Conservation (phyloP, 2,329 filamentous ascomycete species). For the Didymella sp. region DNA sequence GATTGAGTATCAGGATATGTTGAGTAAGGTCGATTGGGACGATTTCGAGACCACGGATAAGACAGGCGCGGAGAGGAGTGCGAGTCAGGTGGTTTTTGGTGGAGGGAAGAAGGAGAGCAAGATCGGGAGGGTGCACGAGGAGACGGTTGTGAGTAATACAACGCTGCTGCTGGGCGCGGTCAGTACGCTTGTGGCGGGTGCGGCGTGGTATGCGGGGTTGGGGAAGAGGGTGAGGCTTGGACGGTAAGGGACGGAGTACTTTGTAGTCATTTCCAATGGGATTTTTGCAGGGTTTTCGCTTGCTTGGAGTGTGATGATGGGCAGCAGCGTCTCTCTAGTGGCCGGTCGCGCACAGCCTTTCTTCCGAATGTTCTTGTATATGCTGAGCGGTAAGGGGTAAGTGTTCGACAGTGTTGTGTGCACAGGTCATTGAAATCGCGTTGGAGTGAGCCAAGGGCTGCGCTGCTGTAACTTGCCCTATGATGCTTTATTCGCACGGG, state of each 20-base stretch:
- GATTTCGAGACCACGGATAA: slow-evolving; percentile 51
- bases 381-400: too few relatives aligned
- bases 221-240: slow-evolving; percentile 21
- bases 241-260: neutral
- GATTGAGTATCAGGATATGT: slow-evolving; percentile 61
- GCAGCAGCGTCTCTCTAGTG: too few relatives aligned
- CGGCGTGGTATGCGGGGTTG: slow-evolving; percentile 34
- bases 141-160: slow-evolving; percentile 52
- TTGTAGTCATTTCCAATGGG: too few relatives aligned
- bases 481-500: too few relatives aligned
- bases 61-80: slow-evolving; percentile 25
- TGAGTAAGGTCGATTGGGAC: slow-evolving; percentile 53
- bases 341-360: too few relatives aligned
- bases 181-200: slow-evolving; percentile 46
- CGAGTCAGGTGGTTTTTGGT: slow-evolving; percentile 43
- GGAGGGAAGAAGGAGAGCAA: slow-evolving; percentile 43
- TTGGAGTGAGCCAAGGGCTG: too few relatives aligned
- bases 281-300: too few relatives aligned
- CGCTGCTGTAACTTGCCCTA: too few relatives aligned
- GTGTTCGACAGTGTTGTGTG: too few relatives aligned
- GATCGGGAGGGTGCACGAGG: slow-evolving; percentile 56
- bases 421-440: too few relatives aligned
- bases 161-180: slow-evolving; percentile 47
- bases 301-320: too few relatives aligned
- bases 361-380: too few relatives aligned